These are phyloP conservation scores for Aspergillus cejpii DNA, from an alignment of 2,329 filamentous ascomycete species.

Conservation along the genomic window DNA sequence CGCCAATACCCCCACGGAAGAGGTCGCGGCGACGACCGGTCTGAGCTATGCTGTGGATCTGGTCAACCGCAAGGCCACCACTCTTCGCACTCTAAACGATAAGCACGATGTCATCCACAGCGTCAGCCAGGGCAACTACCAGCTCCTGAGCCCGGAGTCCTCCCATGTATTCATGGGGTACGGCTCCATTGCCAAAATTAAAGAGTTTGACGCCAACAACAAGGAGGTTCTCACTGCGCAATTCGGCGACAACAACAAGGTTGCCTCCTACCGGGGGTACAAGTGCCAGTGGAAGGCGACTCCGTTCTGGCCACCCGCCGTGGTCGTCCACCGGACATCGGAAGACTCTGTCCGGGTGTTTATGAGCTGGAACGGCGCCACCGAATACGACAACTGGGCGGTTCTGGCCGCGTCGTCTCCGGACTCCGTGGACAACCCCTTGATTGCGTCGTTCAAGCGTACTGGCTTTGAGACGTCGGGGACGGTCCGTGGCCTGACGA, in stretches of 20 bases:
- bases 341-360: slow-evolving; percentile 20
- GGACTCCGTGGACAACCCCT: slow-evolving; percentile 14
- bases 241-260: slow-evolving; percentile 27
- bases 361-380: slow-evolving; percentile 39
- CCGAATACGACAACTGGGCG: slow-evolving; percentile 34
- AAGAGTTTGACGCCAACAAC: slow-evolving; percentile 30
- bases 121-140: slow-evolving; percentile 28
- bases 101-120: slow-evolving; percentile 20
- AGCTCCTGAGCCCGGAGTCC: slow-evolving; percentile 19
- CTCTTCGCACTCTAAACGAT: slow-evolving; percentile 20
- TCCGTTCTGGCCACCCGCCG: slow-evolving; percentile 25
- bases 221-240: slow-evolving; percentile 29
- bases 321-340: slow-evolving; percentile 14
- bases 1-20: slow-evolving; percentile 23
- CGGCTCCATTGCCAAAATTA: slow-evolving; percentile 32
- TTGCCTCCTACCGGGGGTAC: slow-evolving; percentile 33
- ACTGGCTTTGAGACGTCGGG: slow-evolving; percentile 27
- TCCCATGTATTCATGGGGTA: slow-evolving; percentile 30
- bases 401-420: slow-evolving; percentile 23
- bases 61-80: slow-evolving; percentile 18
- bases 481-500: slow-evolving; percentile 12
- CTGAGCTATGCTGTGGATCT: slow-evolving; percentile 21
- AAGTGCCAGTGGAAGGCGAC: slow-evolving; percentile 32
- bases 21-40: slow-evolving; percentile 18
- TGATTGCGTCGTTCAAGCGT: slow-evolving; percentile 20